Conservation (phyloP, 306 rosid genomes). For the Amphicarpaea edgeworthii region DNA sequence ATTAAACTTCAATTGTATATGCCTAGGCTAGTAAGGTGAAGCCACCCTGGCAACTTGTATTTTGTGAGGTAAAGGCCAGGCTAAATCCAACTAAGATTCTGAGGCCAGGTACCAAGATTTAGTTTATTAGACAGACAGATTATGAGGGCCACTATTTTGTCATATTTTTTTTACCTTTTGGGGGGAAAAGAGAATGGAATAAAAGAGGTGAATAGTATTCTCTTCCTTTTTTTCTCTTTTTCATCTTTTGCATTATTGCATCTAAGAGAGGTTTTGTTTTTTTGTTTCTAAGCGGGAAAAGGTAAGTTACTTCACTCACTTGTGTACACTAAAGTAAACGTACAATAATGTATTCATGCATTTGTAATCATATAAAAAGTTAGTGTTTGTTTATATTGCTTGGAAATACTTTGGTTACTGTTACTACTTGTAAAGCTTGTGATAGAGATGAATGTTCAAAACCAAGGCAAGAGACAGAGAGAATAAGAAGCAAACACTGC, state of each 20-base stretch:
- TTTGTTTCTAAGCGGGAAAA: conserved; percentile 8
- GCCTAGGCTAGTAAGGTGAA: conserved; percentile 4
- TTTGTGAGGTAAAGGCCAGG: conserved; percentile 11
- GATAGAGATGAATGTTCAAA: background rate
- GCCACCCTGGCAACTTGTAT: conserved; percentile 12
- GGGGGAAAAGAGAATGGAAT: background rate
- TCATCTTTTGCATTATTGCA: conserved; percentile 24
- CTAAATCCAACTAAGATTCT: conserved; percentile 17
- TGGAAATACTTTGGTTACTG: background rate
- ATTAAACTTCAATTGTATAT: too few species aligned
- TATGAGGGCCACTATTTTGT: conserved; percentile 13
- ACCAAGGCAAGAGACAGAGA: background rate
- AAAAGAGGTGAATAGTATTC: background rate
- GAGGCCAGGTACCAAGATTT: background rate
- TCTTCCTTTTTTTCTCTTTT: background rate
- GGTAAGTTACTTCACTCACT: background rate
- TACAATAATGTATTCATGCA: background rate
- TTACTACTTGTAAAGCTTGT: background rate
- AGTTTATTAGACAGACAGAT: background rate
- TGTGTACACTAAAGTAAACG: background rate
- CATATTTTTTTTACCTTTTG: background rate
- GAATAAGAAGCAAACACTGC: background rate
- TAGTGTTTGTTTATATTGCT: background rate
- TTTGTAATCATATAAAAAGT: conserved; percentile 6
- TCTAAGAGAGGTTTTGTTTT: background rate